Evolutionary conservation across 2,329 filamentous ascomycete genomes (phyloP).

Genomic region (Penicillium sp.): DNA sequence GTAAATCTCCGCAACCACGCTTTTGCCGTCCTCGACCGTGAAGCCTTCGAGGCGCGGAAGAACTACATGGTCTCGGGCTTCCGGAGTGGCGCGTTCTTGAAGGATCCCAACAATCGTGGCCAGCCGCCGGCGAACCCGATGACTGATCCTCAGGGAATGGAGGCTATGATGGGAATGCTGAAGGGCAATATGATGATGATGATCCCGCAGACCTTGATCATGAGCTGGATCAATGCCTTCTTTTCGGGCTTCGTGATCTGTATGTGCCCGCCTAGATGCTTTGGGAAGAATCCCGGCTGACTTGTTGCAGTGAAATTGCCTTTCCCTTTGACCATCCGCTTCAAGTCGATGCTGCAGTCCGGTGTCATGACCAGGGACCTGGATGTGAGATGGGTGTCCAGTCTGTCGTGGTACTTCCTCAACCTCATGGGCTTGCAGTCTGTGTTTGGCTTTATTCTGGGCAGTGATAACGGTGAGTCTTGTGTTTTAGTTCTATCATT

Average conservation of each 20-base stretch:
- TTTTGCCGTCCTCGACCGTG: slow-evolving; percentile 72
- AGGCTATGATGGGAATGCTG: slow-evolving; percentile 99
- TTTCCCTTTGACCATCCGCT: slow-evolving; percentile 95
- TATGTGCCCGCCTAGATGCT: slow-evolving; percentile 47
- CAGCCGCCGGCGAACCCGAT: slow-evolving; percentile 91
- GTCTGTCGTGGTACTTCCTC: slow-evolving; percentile 97
- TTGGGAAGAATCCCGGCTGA: slow-evolving; percentile 6
- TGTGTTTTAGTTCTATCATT: background rate
- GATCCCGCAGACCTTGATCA: slow-evolving; percentile 96
- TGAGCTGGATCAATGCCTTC: slow-evolving; percentile 99
- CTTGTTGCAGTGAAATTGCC: slow-evolving; percentile 73
- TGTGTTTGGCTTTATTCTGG: slow-evolving; percentile 94
- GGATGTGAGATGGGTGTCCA: slow-evolving; percentile 97
- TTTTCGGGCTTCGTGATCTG: slow-evolving; percentile 98
- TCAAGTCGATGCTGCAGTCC: slow-evolving; percentile 98
- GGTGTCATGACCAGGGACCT: slow-evolving; percentile 94
- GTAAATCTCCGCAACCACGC: slow-evolving; percentile 81
- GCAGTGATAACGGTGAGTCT: slow-evolving; percentile 84
- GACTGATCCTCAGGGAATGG: slow-evolving; percentile 94
- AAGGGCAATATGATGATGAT: slow-evolving; percentile 99
- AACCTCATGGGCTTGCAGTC: slow-evolving; percentile 96
- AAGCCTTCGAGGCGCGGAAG: slow-evolving; percentile 76
- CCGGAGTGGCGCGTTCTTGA: slow-evolving; percentile 83
- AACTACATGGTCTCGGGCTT: slow-evolving; percentile 76
- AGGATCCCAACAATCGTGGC: slow-evolving; percentile 80